These are phyloP conservation scores for Triticum turgidum DNA, from an alignment of 176 grass and related monocot genomes.

Conservation along the genomic window DNA sequence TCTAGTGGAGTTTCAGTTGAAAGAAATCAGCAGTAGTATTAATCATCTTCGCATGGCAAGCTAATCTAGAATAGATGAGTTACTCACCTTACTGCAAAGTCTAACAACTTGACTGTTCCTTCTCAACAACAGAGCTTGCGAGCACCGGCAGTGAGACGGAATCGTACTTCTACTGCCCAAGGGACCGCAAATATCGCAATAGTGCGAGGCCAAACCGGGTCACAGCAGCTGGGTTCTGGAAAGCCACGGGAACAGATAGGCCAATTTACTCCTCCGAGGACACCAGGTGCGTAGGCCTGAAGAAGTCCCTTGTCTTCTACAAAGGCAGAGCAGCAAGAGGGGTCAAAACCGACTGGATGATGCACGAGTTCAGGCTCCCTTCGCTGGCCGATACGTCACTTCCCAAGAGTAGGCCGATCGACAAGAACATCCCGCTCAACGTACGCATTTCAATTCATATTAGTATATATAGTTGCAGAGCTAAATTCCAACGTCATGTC, in stretches of 20 bases:
- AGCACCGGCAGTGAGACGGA: constrained; percentile 81
- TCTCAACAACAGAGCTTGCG: constrained; percentile 60
- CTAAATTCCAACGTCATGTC: not conserved
- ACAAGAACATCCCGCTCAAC: constrained; percentile 78
- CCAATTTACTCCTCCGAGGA: constrained; percentile 85
- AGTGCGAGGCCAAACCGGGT: constrained; percentile 84
- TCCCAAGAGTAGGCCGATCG: constrained; percentile 44
- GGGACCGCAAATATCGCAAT: constrained; percentile 88
- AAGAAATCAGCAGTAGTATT: not conserved
- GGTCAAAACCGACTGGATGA: constrained; percentile 98
- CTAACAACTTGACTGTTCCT: constrained; percentile 29
- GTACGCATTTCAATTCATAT: constrained; percentile 42
- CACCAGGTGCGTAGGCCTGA: constrained; percentile 90
- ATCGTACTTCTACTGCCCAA: constrained; percentile 98
- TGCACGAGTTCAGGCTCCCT: constrained; percentile 97
- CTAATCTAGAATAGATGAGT: not conserved
- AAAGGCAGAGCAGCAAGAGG: constrained; percentile 87
- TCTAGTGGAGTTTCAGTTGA: not conserved
- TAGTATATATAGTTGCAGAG: not conserved
- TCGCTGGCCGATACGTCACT: constrained; percentile 48
- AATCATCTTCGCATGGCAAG: not conserved
- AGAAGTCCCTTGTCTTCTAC: constrained; percentile 99
- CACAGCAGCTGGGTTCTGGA: constrained; percentile 89
- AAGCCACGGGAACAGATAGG: constrained; percentile 96
- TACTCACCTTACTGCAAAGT: not conserved